Percentiles rank a stretch among this genome's conserved stretches.
These are phyloP conservation scores for Ascochyta pisi DNA, from an alignment of 2,329 filamentous ascomycete species.

Conservation along the genomic window DNA sequence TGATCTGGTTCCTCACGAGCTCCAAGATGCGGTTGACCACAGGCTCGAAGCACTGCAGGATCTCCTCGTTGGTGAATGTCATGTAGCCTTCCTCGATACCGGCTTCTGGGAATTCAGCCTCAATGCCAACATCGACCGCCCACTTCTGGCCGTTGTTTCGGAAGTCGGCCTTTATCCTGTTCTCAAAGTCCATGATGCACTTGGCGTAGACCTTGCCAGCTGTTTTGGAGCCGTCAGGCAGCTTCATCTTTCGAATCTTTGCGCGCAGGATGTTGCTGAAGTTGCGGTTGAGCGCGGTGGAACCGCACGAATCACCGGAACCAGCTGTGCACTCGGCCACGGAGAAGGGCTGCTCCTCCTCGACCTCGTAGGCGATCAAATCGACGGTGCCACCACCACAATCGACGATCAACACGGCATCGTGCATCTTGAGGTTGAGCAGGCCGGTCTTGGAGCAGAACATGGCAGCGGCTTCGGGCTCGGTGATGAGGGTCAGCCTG, in stretches of 20 bases:
- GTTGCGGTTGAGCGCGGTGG: conserved; percentile 96
- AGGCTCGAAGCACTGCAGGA: conserved; percentile 97
- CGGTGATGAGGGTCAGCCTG: conserved; percentile 89
- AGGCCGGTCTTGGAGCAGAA: conserved; percentile 98
- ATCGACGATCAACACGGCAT: conserved; percentile 97
- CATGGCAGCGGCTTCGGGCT: conserved; percentile 94
- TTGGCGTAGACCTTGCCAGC: conserved; percentile 98
- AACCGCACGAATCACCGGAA: conserved; percentile 96
- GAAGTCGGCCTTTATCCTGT: conserved; percentile 99
- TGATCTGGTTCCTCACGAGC: conserved; percentile 96
- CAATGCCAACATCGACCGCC: conserved; percentile 98
- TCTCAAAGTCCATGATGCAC: conserved; percentile 99
- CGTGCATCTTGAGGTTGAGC: conserved; percentile 95
- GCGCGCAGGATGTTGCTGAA: conserved; percentile 97
- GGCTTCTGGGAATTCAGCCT: conserved; percentile 96
- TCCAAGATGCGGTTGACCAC: conserved; percentile 97
- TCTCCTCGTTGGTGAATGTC: conserved; percentile 99
- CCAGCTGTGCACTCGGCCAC: conserved; percentile 97
- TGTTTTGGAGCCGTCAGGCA: conserved; percentile 94
- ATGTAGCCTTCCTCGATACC: conserved; percentile 99
- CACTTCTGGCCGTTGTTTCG: conserved; percentile 98
- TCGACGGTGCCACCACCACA: conserved; percentile 98
- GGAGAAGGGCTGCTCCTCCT: conserved; percentile 96
- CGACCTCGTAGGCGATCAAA: conserved; percentile 98
- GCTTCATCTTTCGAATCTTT: conserved; percentile 99